Base-by-base conservation (phyloP, 139 green algal species). In the Chlamydomonas eustigma region DNA sequence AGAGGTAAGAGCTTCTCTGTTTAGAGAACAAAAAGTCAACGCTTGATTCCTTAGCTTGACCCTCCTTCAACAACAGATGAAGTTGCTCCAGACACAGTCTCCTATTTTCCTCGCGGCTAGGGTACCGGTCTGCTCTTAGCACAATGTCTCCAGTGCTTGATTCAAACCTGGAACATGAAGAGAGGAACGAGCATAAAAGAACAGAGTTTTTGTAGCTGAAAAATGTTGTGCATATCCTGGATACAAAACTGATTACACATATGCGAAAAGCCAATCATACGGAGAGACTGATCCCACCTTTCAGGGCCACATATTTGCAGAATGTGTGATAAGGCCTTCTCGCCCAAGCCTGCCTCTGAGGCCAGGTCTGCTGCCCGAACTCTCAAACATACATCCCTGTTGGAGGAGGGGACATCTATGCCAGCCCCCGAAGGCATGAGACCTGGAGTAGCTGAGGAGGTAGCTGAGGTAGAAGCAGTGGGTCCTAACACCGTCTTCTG, bases 31-130 rank as follows among this genome's bases (percentile, higher is more conserved):
- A n/a, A n/a, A n/a, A n/a, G n/a, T n/a, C n/a, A n/a, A n/a, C n/a
- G n/a, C n/a, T n/a, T n/a, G n/a, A n/a, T n/a, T n/a, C n/a, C n/a
- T n/a, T n/a, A n/a, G n/a, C n/a, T n/a, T 70, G 58, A 6, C 8
- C 78, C 34, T 72, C 73, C 25, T 73, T 31, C 44, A 83, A 25
- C 36, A 83, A 51, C 36, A 68, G 50, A 51, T 83, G 78, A 66
- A 83, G 73, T 37, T 67, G 71, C 65, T 83, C 78, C 25, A 79
- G 44, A 51, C 65, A 76, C 78, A 74, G 77, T 22, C 78, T 65
- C 72, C 78, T 65, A 37, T 83, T 83, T 73, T 83, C 78, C 50
- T 83, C 78, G 5, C 78, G 50, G 0, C 67, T 83, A 8, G 65
- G 36, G 78, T 75, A 79, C 31, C 78, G 73, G 36, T 66, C n/a